Evolutionary conservation across 2,329 filamentous ascomycete species (phyloP), one percentile per base, ranked within the genome.

Genomic region (Huntiella bhutanensis): DNA sequence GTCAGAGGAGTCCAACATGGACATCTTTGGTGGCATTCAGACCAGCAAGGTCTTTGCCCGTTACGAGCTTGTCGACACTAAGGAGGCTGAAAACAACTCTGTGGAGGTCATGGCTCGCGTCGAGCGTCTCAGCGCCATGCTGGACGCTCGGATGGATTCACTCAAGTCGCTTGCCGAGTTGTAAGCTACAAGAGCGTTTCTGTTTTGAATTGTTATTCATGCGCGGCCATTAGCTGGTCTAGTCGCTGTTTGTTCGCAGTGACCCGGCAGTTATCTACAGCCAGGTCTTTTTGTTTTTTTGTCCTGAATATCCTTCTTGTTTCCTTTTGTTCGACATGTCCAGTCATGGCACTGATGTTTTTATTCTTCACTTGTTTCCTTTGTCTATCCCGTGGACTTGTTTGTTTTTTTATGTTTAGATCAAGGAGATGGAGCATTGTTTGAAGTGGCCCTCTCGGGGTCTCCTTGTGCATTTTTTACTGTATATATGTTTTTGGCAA

Each of bases 31-130:
- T 41, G 70, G 70, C 34, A 63, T 82, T 49, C 64, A 70, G 50
- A 58, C 71, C 1, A 77, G 81, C 54, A 87, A 87, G 67, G 62
- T 69, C 2, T 64, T 75, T 41, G 64, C 72, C 11, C 68, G 72
- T 42, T 75, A 73, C 54, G 73, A 81, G 53, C 68, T 86, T n/a
- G 64, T 82, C 28, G 70, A 81, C 47, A 66, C 64, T 19, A 64
- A 66, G 1, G 64, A 71, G 49, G 68, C 71, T 45, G 68, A 69
- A 43, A 58, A 58, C 6, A 54, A 58, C 19, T 65, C 67, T 22
- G 57, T 57, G 6, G 52, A 67, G 15, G 64, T 68, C 35, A 63
- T 71, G 59, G 65, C 63, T 42, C 64, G 68, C 22, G 64, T 74
- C 42, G 64, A 70, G 55, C 65, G 64, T 52, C 64, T 75, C 49